Percentiles rank a stretch among this genome's conserved stretches.
Evolutionary conservation across 2,329 filamentous ascomycete genomes (phyloP).

Genomic region (Pseudogymnoascus pannorum): DNA sequence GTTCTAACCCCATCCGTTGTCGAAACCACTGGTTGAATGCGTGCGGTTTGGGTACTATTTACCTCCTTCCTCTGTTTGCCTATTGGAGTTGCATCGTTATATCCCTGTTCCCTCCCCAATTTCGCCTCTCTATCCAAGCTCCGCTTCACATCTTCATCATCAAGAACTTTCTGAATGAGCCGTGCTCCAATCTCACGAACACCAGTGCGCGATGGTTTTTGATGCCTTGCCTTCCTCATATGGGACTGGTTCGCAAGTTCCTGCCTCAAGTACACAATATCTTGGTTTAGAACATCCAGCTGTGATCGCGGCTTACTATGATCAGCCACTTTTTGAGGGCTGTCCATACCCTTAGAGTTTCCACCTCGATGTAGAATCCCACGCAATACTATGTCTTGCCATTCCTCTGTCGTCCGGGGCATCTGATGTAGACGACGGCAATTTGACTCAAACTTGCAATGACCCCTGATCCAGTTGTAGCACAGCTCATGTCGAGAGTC

Average conservation of each 20-base stretch:
- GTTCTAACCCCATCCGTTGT: background rate
- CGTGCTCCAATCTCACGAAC: background rate
- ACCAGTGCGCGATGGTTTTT: background rate
- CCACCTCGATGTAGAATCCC: background rate
- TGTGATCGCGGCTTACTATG: background rate
- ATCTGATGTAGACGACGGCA: constrained; percentile 3
- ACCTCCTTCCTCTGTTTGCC: background rate
- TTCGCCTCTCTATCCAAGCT: background rate
- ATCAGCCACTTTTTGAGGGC: background rate
- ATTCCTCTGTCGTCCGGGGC: background rate
- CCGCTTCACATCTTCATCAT: background rate
- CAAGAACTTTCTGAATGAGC: background rate
- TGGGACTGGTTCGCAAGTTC: constrained; percentile 1
- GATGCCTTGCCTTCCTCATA: background rate
- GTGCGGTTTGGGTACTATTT: background rate
- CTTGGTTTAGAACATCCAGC: background rate
- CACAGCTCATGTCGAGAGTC: background rate
- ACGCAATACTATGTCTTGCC: background rate
- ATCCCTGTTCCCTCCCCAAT: background rate
- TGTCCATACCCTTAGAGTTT: background rate
- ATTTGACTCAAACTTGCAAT: background rate
- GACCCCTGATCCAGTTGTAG: background rate
- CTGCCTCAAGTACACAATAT: background rate
- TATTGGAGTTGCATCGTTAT: background rate
- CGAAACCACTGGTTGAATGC: background rate